phyloP scores from a whole-genome alignment of 257 asterid species.

The Gentiana macrophylla region DNA sequence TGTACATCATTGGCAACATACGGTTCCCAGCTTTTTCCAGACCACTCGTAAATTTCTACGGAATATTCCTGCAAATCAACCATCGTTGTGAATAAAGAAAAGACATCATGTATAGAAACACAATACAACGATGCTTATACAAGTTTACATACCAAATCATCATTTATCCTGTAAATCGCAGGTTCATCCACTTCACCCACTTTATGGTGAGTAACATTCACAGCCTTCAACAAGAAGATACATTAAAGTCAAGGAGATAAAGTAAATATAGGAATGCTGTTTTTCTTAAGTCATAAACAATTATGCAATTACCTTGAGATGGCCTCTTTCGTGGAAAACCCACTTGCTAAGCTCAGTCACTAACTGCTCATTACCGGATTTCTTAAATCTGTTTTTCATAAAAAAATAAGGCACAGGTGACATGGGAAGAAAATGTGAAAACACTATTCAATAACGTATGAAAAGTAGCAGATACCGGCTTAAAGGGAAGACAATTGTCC shows the following conservation, averaged over 20 bases:
- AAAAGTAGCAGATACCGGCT: no score
- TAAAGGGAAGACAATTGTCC: no score
- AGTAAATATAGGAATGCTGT: not conserved
- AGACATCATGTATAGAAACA: not conserved
- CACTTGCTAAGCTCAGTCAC: constrained; percentile 66
- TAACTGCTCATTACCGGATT: constrained; percentile 76
- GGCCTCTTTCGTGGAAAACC: constrained; percentile 90
- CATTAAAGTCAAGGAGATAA: not conserved
- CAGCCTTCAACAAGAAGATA: constrained; percentile 32
- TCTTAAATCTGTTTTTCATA: constrained; percentile 35
- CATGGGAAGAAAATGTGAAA: no score
- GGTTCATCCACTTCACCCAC: constrained; percentile 67
- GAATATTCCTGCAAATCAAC: constrained; percentile 41
- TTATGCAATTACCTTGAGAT: constrained; percentile 55
- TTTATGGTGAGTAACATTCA: constrained; percentile 64
- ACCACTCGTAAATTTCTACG: constrained; percentile 66
- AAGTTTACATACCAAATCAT: constrained; percentile 56
- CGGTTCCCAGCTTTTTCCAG: constrained; percentile 77
- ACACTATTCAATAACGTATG: no score
- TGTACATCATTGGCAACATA: constrained; percentile 68
- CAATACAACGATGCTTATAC: not conserved
- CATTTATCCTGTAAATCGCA: constrained; percentile 68
- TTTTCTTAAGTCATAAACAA: not conserved
- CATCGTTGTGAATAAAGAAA: not conserved
- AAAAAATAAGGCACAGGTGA: not conserved